Conservation (phyloP, 371 early-diverging fungal genomes). For the Apophysomyces ossiformis region DNA sequence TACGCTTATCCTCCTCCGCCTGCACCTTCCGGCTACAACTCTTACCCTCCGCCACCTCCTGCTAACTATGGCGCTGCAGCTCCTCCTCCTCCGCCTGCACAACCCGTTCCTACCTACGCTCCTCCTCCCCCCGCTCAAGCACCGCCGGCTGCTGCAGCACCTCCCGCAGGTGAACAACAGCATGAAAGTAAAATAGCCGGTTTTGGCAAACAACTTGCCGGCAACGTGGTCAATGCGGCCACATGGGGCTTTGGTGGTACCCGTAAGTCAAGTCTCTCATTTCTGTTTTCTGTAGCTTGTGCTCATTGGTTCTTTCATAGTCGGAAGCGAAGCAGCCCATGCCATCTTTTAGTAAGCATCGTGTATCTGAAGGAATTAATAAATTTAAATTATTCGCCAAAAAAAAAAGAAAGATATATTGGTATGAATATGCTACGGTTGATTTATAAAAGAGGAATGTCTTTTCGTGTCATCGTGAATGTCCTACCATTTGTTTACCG, state of each 20-base stretch:
- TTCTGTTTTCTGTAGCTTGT: neutral
- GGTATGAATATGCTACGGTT: too few relatives aligned
- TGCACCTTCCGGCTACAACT: slow-evolving; percentile 7
- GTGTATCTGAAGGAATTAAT: too few relatives aligned
- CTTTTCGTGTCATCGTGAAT: too few relatives aligned
- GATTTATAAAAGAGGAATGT: too few relatives aligned
- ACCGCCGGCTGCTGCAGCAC: slow-evolving; percentile 24
- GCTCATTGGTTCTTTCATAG: slow-evolving; percentile 23
- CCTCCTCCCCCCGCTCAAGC: slow-evolving; percentile 9
- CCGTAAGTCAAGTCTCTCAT: slow-evolving; percentile 25
- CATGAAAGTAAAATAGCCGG: slow-evolving; percentile 27
- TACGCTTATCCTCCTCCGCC: slow-evolving; percentile 15
- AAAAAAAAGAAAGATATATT: too few relatives aligned
- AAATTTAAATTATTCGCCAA: too few relatives aligned
- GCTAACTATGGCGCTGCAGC: slow-evolving; percentile 9
- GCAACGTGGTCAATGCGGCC: slow-evolving; percentile 40
- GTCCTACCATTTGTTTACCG: too few relatives aligned
- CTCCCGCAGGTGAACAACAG: slow-evolving; percentile 13
- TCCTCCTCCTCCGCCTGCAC: neutral
- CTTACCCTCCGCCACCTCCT: slow-evolving; percentile 20
- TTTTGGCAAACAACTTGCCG: slow-evolving; percentile 32
- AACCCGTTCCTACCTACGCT: slow-evolving; percentile 10
- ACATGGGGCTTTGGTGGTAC: slow-evolving; percentile 54
- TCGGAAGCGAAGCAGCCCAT: slow-evolving; percentile 36
- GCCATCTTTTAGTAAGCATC: slow-evolving; percentile 27